Evolutionary conservation across 1,284 basidiomycete genomes (phyloP).

Genomic region (Caloboletus inedulis): DNA sequence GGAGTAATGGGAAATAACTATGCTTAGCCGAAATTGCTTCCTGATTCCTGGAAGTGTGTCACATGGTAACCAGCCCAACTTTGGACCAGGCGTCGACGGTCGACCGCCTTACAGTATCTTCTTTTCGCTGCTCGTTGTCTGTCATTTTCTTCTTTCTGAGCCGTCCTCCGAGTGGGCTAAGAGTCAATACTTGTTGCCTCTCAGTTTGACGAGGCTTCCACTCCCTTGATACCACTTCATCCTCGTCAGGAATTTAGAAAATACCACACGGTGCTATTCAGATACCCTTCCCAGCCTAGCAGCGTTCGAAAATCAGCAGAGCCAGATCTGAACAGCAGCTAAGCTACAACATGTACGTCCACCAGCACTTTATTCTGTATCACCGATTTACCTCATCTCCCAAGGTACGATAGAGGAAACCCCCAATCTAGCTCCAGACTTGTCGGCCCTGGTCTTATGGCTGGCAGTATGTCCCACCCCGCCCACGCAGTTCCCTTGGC

Average conservation of each 20-base stretch:
- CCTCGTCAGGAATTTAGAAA: constrained; percentile 60
- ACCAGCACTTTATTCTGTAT: constrained; percentile 2
- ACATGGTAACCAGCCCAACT: constrained; percentile 23
- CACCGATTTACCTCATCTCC: constrained; percentile 7
- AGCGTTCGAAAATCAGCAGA: constrained; percentile 38
- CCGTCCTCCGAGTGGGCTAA: constrained; percentile 13
- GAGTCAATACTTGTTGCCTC: constrained; percentile 23
- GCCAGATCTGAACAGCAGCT: constrained; percentile 44
- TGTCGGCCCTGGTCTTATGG: constrained; percentile 52
- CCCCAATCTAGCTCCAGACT: constrained; percentile 52
- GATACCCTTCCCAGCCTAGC: constrained; percentile 37
- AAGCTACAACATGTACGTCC: constrained; percentile 58
- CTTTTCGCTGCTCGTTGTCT: constrained; percentile 2
- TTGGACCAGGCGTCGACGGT: not conserved
- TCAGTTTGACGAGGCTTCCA: constrained; percentile 30
- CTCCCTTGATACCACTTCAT: constrained; percentile 36
- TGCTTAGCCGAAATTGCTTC: constrained; percentile 20
- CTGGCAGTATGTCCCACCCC: constrained; percentile 37
- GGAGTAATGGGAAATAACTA: constrained; percentile 1
- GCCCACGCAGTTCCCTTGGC: constrained; percentile 48
- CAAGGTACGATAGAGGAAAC: constrained; percentile 63
- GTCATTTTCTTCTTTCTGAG: constrained; percentile 11
- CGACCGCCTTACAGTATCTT: not conserved
- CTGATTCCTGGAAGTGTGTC: constrained; percentile 14
- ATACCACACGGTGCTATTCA: constrained; percentile 60